These are phyloP conservation scores for Vitis hybrid DNA, from an alignment of 177 flowering plant species.

Conservation along the genomic window DNA sequence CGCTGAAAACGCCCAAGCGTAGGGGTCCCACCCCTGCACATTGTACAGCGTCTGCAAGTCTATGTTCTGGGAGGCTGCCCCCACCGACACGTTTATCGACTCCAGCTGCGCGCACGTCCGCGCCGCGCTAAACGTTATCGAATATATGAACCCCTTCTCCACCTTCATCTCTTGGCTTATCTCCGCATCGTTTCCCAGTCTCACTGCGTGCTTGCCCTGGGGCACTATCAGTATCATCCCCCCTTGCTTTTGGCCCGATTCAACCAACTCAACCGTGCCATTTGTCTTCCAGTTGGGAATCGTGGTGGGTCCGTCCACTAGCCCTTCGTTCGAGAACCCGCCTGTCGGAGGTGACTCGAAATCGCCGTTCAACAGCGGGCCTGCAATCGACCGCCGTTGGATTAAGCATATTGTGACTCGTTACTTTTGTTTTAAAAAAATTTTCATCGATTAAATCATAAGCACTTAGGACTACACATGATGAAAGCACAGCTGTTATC, in stretches of 20 bases:
- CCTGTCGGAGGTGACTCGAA: conserved; percentile 77
- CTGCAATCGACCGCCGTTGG: conserved; percentile 30
- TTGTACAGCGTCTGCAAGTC: conserved; percentile 92
- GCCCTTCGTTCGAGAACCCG: conserved; percentile 59
- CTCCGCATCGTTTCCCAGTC: conserved; percentile 90
- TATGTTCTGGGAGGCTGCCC: conserved; percentile 72
- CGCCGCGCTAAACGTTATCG: conserved; percentile 89
- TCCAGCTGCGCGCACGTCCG: conserved; percentile 97
- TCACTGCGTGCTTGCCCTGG: conserved; percentile 74
- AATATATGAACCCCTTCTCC: conserved; percentile 78
- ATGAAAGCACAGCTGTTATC: too few relatives aligned
- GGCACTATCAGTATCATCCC: conserved; percentile 97
- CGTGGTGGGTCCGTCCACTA: conserved; percentile 35
- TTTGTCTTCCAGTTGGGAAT: conserved; percentile 75
- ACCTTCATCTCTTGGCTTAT: conserved; percentile 75
- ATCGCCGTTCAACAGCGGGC: conserved; percentile 74
- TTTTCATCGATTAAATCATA: too few relatives aligned
- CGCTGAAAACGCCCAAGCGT: conserved; percentile 81
- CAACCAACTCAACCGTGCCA: conserved; percentile 86
- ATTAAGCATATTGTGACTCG: too few relatives aligned
- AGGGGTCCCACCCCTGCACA: conserved; percentile 92
- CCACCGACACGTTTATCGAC: conserved; percentile 83
- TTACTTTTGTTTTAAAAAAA: too few relatives aligned
- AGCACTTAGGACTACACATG: too few relatives aligned
- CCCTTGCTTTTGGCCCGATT: conserved; percentile 82